These are phyloP conservation scores for Pisolithus marmoratus DNA, from an alignment of 768 basidiomycete species.

Conservation along the genomic window DNA sequence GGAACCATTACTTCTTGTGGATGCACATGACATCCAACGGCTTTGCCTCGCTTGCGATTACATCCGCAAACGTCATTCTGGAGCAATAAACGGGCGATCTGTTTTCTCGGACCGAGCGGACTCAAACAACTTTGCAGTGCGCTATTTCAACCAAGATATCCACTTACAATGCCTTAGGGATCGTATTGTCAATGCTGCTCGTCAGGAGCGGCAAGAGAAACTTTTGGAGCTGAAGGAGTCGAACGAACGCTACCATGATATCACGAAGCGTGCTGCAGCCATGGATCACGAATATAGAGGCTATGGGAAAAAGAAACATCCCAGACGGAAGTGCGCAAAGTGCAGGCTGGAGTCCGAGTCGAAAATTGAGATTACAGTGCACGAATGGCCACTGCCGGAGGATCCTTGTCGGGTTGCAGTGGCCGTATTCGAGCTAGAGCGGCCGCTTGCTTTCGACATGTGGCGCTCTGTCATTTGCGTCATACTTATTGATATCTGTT, in stretches of 20 bases:
- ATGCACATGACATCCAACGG: constrained; percentile 21
- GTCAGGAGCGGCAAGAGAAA: constrained; percentile 11
- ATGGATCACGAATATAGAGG: background rate
- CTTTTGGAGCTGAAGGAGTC: background rate
- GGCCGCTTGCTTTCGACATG: constrained; percentile 34
- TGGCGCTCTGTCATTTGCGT: constrained; percentile 40
- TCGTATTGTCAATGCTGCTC: constrained; percentile 26
- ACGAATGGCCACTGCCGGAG: constrained; percentile 42
- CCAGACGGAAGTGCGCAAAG: constrained; percentile 13
- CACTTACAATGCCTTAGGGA: constrained; percentile 17
- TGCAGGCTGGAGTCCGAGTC: constrained; percentile 21
- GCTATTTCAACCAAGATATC: constrained; percentile 22
- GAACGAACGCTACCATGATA: constrained; percentile 11
- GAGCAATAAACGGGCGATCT: constrained; percentile 15
- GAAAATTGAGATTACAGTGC: constrained; percentile 24
- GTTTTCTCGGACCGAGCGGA: constrained; percentile 27
- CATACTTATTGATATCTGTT: constrained; percentile 32
- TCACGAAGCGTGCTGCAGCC: background rate
- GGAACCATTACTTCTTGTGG: constrained; percentile 33
- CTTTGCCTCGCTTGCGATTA: constrained; percentile 25
- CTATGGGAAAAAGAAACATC: background rate
- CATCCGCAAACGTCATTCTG: constrained; percentile 22
- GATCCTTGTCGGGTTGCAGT: constrained; percentile 12
- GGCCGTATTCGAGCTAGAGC: constrained; percentile 35
- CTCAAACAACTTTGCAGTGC: constrained; percentile 24